Evolutionary conservation across 768 basidiomycete genomes (phyloP).

Genomic region (Rhodotorula sphaerocarpa): DNA sequence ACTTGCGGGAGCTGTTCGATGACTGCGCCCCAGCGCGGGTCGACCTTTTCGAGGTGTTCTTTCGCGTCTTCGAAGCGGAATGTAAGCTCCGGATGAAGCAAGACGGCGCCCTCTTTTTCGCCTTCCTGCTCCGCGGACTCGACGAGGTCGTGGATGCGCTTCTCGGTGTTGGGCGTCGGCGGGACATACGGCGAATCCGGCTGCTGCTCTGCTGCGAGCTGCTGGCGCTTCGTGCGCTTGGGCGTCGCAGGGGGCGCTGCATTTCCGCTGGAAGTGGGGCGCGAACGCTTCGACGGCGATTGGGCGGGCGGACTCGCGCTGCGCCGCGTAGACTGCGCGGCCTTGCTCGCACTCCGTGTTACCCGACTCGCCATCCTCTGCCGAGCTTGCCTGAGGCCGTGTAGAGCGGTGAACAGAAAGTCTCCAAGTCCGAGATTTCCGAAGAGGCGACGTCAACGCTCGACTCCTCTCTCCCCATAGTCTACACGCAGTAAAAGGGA

Average conservation of each 20-base stretch:
- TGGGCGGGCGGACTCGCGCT: neutral
- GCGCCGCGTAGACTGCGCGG: too few species aligned
- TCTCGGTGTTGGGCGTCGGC: constrained; percentile 16
- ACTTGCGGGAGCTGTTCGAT: constrained; percentile 49
- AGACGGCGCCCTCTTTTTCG: constrained; percentile 20
- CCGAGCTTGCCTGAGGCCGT: neutral
- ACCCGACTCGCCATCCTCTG: neutral
- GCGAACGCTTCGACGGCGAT: constrained; percentile 13
- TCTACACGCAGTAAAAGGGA: too few species aligned
- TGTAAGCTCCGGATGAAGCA: constrained; percentile 62
- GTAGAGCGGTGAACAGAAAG: too few species aligned
- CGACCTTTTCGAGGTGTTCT: constrained; percentile 58
- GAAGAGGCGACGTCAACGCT: too few species aligned
- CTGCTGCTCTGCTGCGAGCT: neutral
- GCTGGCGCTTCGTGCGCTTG: neutral
- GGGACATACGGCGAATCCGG: constrained; percentile 20
- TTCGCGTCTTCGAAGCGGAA: constrained; percentile 74
- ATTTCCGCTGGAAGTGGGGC: neutral
- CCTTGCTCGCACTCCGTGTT: neutral
- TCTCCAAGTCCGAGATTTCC: too few species aligned
- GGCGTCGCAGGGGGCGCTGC: constrained; percentile 8
- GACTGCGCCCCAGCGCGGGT: constrained; percentile 62
- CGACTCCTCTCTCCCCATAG: too few species aligned
- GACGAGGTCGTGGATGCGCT: neutral
- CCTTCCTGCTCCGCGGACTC: neutral